Evolutionary conservation across 208 protist species (phyloP), one percentile per base, ranked within the genome.

Genomic region (Leishmania lainsoni): DNA sequence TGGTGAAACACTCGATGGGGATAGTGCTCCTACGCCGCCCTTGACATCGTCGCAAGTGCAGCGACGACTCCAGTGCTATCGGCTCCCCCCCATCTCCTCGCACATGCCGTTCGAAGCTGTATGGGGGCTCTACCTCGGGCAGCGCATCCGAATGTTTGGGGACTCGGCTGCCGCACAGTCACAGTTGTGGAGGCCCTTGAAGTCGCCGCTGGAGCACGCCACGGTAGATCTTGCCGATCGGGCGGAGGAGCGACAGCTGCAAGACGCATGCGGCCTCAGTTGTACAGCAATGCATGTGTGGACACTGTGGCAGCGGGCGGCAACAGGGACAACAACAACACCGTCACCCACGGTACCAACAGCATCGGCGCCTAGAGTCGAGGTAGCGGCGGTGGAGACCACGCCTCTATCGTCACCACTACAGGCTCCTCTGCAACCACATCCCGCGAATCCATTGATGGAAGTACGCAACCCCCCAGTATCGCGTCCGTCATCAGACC

Each of bases 201-300:
- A 22, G 17, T 49, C 49, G 29, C 32, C 49, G 49, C 71, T 59
- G 22, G 14, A 16, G 35, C 71, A n/a, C 6, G 35, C 63, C 63
- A 16, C 35, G 16, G 29, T 32, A 35, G 32, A 9, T 9, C 63
- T 42, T 69, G 32, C 63, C 63, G 63, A 69, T 69, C 35, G 29
- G 42, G 63, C 8, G n/a, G 32, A 26, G 20, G 63, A 22, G 59
- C 22, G 12, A 42, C 74, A 48, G 32, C 54, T 14, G 54, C 49
- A 35, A n/a, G 45, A 70, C 14, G 52, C 54, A 17, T 79, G 76
- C 56, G 75, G 76, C 14, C 75, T 83, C 66, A 52, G 75, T 54
- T 79, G 74, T 54, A 79, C 63, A 29, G 80, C 80, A 17, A 52
- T 83, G 45, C 75, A 83, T 49, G 54, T 83, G 20, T 83, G 80